Evolutionary conservation across 768 basidiomycete genomes (phyloP).

Genomic region (Collybia nuda): DNA sequence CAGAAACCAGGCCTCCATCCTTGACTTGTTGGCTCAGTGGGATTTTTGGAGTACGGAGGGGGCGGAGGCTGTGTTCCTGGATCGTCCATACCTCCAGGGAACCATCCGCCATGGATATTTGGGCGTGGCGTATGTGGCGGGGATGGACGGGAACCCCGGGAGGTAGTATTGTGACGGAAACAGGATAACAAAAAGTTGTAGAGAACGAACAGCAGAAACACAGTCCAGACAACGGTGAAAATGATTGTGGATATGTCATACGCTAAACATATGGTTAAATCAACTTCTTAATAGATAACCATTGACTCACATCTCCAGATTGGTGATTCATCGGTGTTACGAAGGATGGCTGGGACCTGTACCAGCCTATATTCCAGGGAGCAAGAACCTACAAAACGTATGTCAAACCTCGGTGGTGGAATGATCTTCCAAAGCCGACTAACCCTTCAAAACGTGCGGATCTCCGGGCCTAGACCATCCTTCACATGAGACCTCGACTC

Average conservation of each 20-base stretch:
- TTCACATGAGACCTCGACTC: slow-evolving; percentile 86
- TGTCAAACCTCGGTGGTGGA: neutral
- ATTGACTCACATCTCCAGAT: slow-evolving; percentile 26
- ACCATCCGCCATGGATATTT: slow-evolving; percentile 47
- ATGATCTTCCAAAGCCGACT: slow-evolving; percentile 7
- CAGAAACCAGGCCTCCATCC: slow-evolving; percentile 78
- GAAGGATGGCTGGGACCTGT: slow-evolving; percentile 54
- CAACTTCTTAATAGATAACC: neutral
- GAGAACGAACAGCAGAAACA: slow-evolving; percentile 47
- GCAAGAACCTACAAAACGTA: slow-evolving; percentile 65
- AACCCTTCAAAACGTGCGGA: slow-evolving; percentile 82
- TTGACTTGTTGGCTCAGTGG: slow-evolving; percentile 20
- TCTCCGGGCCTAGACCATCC: slow-evolving; percentile 87
- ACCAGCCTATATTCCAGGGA: slow-evolving; percentile 82
- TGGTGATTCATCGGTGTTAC: slow-evolving; percentile 28
- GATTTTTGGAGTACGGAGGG: slow-evolving; percentile 63
- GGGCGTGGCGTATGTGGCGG: slow-evolving; percentile 32
- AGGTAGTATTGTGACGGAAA: slow-evolving; percentile 27
- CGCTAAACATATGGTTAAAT: slow-evolving; percentile 27
- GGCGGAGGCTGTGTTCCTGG: slow-evolving; percentile 44
- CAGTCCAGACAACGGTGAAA: slow-evolving; percentile 60
- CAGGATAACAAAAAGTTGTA: slow-evolving; percentile 65
- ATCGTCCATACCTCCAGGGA: slow-evolving; percentile 46
- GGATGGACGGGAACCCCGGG: slow-evolving; percentile 29
- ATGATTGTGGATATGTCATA: slow-evolving; percentile 45